Percentiles rank a stretch among this genome's conserved stretches.
Conservation (phyloP, 345 rosid species). For the Eucalyptus melliodora region DNA sequence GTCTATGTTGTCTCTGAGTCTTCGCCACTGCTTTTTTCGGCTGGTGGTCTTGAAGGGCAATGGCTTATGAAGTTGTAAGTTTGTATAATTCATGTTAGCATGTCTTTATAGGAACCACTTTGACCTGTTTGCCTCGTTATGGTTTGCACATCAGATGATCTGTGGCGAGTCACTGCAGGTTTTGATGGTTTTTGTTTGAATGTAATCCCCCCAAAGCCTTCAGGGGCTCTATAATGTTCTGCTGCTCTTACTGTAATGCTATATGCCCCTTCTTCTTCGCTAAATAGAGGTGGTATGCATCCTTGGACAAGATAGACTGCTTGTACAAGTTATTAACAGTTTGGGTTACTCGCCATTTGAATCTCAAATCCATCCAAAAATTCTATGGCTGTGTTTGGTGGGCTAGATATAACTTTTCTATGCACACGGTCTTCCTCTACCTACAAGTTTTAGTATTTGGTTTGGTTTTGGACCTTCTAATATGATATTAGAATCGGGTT, state of each 20-base stretch:
- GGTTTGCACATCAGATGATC: not conserved
- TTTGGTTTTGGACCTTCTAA: not conserved
- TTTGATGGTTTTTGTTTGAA: not conserved
- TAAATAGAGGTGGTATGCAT: not conserved
- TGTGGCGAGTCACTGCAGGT: not conserved
- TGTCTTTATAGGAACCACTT: not conserved
- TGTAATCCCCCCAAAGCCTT: not conserved
- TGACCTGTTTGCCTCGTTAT: not conserved
- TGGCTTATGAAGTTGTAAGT: not conserved
- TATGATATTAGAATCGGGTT: not conserved
- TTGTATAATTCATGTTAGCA: not conserved
- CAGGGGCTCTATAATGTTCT: not conserved
- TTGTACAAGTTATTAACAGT: not conserved
- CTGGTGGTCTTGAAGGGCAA: not conserved
- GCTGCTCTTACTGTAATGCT: not conserved
- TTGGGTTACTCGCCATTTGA: not conserved
- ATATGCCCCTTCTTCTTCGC: not conserved
- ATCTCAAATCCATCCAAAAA: not conserved
- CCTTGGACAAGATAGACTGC: not conserved
- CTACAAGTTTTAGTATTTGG: not conserved
- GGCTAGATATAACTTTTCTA: not conserved
- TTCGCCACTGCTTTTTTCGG: not conserved
- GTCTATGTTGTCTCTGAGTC: not conserved
- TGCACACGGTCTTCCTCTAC: not conserved
- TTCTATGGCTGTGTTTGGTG: not conserved